A percentile compares a stretch with the other conserved stretches of the same genome.
These are phyloP conservation scores for thale cress (Arabidopsis thaliana) DNA, from an alignment of 345 rosid genomes.

Conservation along the genomic window TAIR10.1 NC_003076.8:24425001-24425500, in stretches of 20 bases:
- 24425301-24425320: constrained; percentile 83
- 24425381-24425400: constrained; percentile 19
- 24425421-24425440: constrained; percentile 21
- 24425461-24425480: constrained; percentile 36
- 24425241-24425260: constrained; percentile 58
- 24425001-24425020: constrained; percentile 68
- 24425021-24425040: constrained; percentile 72
- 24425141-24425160: constrained; percentile 25
- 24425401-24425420: constrained; percentile 16
- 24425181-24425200: constrained; percentile 23
- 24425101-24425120: constrained; percentile 26
- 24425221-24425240: constrained; percentile 59
- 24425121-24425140: background rate
- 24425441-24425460: constrained; percentile 22
- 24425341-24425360: constrained; percentile 57
- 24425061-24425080: constrained; percentile 75
- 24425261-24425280: constrained; percentile 55
- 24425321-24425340: constrained; percentile 72
- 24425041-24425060: constrained; percentile 63
- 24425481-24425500: constrained; percentile 31
- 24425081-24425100: constrained; percentile 58
- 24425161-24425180: constrained; percentile 16
- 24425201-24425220: constrained; percentile 63
- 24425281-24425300: constrained; percentile 71
- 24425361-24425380: constrained; percentile 4